Conservation (phyloP, 495 filamentous ascomycete genomes). For the Terfezia boudieri region DNA sequence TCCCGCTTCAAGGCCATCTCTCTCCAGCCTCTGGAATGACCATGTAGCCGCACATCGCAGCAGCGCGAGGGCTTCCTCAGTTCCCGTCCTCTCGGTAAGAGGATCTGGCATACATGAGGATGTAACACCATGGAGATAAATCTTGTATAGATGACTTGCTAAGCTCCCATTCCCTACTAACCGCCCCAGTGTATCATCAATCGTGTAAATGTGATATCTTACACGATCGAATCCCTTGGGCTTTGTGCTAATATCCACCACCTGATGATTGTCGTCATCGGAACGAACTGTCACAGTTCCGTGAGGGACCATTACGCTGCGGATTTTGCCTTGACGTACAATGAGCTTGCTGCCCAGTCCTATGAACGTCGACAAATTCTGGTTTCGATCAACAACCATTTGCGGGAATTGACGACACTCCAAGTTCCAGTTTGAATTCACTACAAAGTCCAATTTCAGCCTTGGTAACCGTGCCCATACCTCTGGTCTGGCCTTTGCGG, state of each 20-base stretch:
- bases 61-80: slow-evolving; percentile 33
- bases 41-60: slow-evolving; percentile 27
- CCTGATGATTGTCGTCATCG: not conserved
- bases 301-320: slow-evolving; percentile 31
- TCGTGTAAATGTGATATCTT: slow-evolving; percentile 23
- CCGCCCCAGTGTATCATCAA: slow-evolving; percentile 28
- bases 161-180: slow-evolving; percentile 31
- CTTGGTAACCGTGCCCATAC: slow-evolving; percentile 27
- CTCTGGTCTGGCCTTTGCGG: no score
- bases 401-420: slow-evolving; percentile 29
- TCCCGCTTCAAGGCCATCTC: slow-evolving; percentile 17
- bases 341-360: slow-evolving; percentile 33
- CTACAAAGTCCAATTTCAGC: slow-evolving; percentile 27
- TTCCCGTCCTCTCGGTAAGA: slow-evolving; percentile 35
- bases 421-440: slow-evolving; percentile 15
- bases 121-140: slow-evolving; percentile 39
- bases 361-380: slow-evolving; percentile 28
- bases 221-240: slow-evolving; percentile 1
- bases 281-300: slow-evolving; percentile 17
- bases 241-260: not conserved
- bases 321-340: slow-evolving; percentile 19
- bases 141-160: slow-evolving; percentile 31
- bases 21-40: slow-evolving; percentile 27
- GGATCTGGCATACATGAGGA: slow-evolving; percentile 35
- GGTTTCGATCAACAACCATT: slow-evolving; percentile 30